Percentiles rank a stretch among this genome's conserved stretches.
phyloP scores from a whole-genome alignment of 1,139 yeast species.

The Casaregolazyma suthepensis region DNA sequence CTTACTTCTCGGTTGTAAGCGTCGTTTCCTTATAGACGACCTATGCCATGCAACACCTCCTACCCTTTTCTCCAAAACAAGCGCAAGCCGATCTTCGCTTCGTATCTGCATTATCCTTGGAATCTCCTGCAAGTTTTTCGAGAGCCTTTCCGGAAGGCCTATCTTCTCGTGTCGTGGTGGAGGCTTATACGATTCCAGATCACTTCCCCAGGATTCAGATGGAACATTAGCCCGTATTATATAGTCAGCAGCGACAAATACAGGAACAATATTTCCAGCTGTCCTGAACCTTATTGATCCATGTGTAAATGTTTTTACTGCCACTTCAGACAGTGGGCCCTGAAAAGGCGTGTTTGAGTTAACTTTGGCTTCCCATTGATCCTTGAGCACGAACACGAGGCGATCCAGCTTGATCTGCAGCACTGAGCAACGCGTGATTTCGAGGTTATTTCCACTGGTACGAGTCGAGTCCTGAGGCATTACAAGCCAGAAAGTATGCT shows the following conservation, averaged over 20 bases:
- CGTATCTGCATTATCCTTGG: conserved; percentile 6
- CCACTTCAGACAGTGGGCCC: conserved; percentile 4
- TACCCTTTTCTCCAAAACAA: background rate
- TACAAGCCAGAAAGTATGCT: background rate
- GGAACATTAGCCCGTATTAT: background rate
- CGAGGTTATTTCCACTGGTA: background rate
- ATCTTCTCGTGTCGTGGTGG: background rate
- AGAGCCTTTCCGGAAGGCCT: background rate
- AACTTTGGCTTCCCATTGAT: background rate
- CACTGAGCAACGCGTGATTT: background rate
- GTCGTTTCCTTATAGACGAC: too few species aligned
- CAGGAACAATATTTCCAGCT: conserved; percentile 1
- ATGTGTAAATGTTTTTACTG: background rate
- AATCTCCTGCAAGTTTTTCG: background rate
- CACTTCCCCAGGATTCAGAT: background rate
- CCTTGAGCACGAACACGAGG: background rate
- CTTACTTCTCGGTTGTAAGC: background rate
- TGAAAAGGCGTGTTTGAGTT: background rate
- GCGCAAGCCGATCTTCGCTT: background rate
- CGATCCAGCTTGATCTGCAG: conserved; percentile 9
- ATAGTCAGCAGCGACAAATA: conserved; percentile 1
- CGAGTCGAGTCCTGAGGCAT: background rate
- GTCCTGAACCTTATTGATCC: too few species aligned
- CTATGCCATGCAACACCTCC: too few species aligned
- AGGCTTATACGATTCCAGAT: background rate